These are phyloP conservation scores for Sordaria brevicollis DNA, from an alignment of 495 filamentous ascomycete species.

Conservation along the genomic window DNA sequence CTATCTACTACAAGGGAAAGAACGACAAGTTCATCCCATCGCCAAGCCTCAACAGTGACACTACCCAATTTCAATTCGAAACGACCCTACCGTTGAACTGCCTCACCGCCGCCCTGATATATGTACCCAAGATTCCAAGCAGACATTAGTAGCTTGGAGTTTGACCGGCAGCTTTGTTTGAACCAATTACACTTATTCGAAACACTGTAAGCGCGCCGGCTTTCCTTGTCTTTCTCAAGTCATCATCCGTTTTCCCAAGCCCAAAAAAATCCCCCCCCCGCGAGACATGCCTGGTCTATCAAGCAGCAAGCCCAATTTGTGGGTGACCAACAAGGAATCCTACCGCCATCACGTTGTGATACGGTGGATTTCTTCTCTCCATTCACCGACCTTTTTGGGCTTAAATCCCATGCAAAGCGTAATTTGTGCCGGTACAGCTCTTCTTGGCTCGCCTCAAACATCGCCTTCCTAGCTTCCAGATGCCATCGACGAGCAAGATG, in stretches of 20 bases:
- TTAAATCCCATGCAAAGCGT: constrained; percentile 1
- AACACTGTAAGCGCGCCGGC: neutral
- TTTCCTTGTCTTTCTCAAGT: neutral
- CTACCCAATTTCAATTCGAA: neutral
- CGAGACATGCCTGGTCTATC: neutral
- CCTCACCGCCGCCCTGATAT: neutral
- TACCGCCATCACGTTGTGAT: neutral
- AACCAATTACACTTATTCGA: neutral
- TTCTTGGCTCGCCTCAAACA: neutral
- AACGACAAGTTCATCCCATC: neutral
- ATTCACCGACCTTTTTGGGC: constrained; percentile 14
- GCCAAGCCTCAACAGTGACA: neutral
- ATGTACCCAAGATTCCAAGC: neutral
- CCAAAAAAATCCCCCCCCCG: neutral
- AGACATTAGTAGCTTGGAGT: neutral
- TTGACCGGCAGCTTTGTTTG: neutral
- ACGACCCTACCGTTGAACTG: neutral
- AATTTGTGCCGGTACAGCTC: neutral
- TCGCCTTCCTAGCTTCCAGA: constrained; percentile 1
- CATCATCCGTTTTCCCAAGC: neutral
- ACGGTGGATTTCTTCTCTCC: neutral
- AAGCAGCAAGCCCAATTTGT: neutral
- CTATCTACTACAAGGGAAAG: neutral
- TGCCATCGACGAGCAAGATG: neutral
- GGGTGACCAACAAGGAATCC: neutral